These are phyloP conservation scores for Malassezia slooffiae DNA, from an alignment of 1,284 basidiomycete genomes.

Conservation along the genomic window DNA sequence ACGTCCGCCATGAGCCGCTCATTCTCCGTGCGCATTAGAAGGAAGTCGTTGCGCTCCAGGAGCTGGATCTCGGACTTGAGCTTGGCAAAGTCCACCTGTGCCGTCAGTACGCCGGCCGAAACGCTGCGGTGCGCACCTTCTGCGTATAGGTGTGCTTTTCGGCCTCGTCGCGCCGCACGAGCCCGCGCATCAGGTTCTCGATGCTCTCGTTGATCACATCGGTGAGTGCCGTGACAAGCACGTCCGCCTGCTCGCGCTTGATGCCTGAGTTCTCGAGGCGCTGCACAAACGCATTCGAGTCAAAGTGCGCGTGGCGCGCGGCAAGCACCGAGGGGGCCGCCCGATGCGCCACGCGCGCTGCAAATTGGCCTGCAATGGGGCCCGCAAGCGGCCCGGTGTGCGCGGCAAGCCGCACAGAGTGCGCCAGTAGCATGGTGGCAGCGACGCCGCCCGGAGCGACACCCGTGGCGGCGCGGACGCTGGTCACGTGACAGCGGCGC, in stretches of 20 bases:
- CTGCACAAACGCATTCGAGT: conserved; percentile 41
- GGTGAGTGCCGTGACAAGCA: conserved; percentile 33
- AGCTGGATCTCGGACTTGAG: conserved; percentile 92
- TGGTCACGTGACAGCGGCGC: not conserved
- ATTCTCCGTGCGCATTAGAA: conserved; percentile 88
- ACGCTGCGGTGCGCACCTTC: conserved; percentile 18
- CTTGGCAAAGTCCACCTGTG: conserved; percentile 88
- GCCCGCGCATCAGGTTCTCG: conserved; percentile 31
- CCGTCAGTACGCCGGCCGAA: not conserved
- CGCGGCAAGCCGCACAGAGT: no score
- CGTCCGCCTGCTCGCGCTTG: conserved; percentile 38
- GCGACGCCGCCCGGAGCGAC: no score
- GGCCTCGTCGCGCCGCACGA: conserved; percentile 40
- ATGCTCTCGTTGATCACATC: conserved; percentile 45
- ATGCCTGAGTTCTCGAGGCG: conserved; percentile 42
- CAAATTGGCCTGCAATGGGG: no score
- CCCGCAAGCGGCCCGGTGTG: no score
- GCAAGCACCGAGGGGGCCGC: not conserved
- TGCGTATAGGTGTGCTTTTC: conserved; percentile 42
- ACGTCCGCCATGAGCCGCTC: conserved; percentile 82
- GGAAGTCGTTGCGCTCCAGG: conserved; percentile 93
- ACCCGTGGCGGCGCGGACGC: not conserved
- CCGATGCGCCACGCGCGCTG: not conserved
- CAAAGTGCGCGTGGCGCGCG: conserved; percentile 26
- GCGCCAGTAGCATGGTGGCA: no score